These are phyloP conservation scores for Petunia hybrid DNA, from an alignment of 305 asterid genomes.

Conservation along the genomic window DNA sequence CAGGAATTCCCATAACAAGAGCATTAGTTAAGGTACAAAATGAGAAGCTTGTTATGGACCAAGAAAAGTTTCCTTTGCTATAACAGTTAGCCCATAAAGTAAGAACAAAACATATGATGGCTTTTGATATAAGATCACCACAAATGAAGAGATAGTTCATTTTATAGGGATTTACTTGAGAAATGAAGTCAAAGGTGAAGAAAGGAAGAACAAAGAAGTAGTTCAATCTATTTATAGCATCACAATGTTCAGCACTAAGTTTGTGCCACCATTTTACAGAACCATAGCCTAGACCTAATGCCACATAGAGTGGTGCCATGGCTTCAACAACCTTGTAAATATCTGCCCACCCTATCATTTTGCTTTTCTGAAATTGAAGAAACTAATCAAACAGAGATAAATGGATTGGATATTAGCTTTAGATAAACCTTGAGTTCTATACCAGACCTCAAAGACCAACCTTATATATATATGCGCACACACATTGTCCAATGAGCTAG, in stretches of 20 bases:
- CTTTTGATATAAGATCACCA: slow-evolving; percentile 61
- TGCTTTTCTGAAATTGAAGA: not conserved
- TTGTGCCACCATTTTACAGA: slow-evolving; percentile 43
- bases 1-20: slow-evolving; percentile 68
- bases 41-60: slow-evolving; percentile 68
- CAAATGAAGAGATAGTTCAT: slow-evolving; percentile 60
- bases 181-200: slow-evolving; percentile 62
- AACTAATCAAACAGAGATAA: not conserved
- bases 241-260: slow-evolving; percentile 37
- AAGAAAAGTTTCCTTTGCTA: slow-evolving; percentile 41
- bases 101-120: slow-evolving; percentile 38
- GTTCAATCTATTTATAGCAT: slow-evolving; percentile 50
- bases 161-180: slow-evolving; percentile 60
- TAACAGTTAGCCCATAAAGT: slow-evolving; percentile 58
- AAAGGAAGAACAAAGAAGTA: slow-evolving; percentile 70
- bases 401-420: not conserved
- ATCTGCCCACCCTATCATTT: slow-evolving; percentile 42
- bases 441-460: not conserved
- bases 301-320: slow-evolving; percentile 42
- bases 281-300: slow-evolving; percentile 40
- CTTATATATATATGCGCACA: not conserved
- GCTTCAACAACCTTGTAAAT: slow-evolving; percentile 42
- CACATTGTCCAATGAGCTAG: not conserved
- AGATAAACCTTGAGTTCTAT: not conserved
- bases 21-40: slow-evolving; percentile 62